Evolutionary conservation across 768 basidiomycete species (phyloP).

Genomic region (Albatrellus ellisii): DNA sequence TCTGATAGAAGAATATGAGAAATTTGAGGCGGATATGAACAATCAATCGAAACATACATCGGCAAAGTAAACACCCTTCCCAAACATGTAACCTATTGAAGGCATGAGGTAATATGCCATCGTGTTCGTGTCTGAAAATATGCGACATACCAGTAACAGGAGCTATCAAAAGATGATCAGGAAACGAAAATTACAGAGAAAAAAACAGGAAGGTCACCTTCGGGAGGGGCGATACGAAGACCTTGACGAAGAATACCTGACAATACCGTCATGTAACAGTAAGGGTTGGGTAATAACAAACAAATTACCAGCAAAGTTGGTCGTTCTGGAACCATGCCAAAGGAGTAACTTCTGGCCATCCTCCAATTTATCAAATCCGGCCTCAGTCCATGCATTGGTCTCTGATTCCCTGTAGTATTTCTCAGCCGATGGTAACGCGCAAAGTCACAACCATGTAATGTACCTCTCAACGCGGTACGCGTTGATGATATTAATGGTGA

Average conservation of each 20-base stretch:
- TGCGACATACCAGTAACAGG: constrained; percentile 29
- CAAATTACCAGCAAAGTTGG: constrained; percentile 43
- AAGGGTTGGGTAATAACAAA: not conserved
- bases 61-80: constrained; percentile 54
- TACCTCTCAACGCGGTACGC: constrained; percentile 46
- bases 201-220: constrained; percentile 26
- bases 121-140: not conserved
- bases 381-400: constrained; percentile 29
- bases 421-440: constrained; percentile 15
- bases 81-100: constrained; percentile 40
- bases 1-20: constrained; percentile 21
- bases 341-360: constrained; percentile 41
- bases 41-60: constrained; percentile 26
- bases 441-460: constrained; percentile 2
- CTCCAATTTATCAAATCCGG: constrained; percentile 28
- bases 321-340: constrained; percentile 52
- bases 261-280: not conserved
- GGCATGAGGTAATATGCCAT: not conserved
- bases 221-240: constrained; percentile 50
- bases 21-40: not conserved
- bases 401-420: constrained; percentile 19
- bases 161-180: constrained; percentile 19
- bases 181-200: not conserved
- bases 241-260: constrained; percentile 48
- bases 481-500: constrained; percentile 28